Percentiles rank a stretch among this genome's conserved stretches.
Evolutionary conservation across 2,329 filamentous ascomycete genomes (phyloP).

Genomic region (Aureobasidium sp.): DNA sequence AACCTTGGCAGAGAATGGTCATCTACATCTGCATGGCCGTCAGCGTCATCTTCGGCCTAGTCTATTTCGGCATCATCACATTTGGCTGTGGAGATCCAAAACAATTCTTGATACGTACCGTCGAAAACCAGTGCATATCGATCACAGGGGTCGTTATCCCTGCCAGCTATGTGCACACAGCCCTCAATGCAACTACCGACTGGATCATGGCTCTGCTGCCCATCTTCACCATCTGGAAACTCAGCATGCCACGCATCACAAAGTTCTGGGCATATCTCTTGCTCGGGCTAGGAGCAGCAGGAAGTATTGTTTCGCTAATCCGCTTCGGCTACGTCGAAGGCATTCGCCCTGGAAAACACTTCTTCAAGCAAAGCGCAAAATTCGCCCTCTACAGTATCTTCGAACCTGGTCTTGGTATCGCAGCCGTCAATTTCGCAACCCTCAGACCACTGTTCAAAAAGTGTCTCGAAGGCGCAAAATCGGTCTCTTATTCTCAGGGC

Average conservation of each 20-base stretch:
- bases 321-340: slow-evolving; percentile 13
- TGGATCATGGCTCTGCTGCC: slow-evolving; percentile 13
- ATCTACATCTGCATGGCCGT: neutral
- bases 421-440: slow-evolving; percentile 17
- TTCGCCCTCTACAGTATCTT: slow-evolving; percentile 14
- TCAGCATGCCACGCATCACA: slow-evolving; percentile 11
- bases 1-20: slow-evolving; percentile 9
- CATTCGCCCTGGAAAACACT: neutral
- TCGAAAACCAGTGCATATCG: slow-evolving; percentile 9
- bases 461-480: neutral
- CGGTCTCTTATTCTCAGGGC: neutral
- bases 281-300: slow-evolving; percentile 10
- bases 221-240: slow-evolving; percentile 10
- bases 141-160: slow-evolving; percentile 3
- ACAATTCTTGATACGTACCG: neutral
- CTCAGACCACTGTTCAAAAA: slow-evolving; percentile 18
- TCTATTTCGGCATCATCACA: slow-evolving; percentile 5
- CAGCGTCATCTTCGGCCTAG: neutral
- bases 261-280: slow-evolving; percentile 13
- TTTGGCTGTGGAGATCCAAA: slow-evolving; percentile 5
- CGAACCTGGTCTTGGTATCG: slow-evolving; percentile 19
- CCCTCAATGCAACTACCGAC: slow-evolving; percentile 12
- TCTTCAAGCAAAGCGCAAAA: slow-evolving; percentile 8
- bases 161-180: slow-evolving; percentile 10
- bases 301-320: slow-evolving; percentile 13